These are phyloP conservation scores for Pseudopithomyces chartarum DNA, from an alignment of 2,329 filamentous ascomycete species.

Conservation along the genomic window DNA sequence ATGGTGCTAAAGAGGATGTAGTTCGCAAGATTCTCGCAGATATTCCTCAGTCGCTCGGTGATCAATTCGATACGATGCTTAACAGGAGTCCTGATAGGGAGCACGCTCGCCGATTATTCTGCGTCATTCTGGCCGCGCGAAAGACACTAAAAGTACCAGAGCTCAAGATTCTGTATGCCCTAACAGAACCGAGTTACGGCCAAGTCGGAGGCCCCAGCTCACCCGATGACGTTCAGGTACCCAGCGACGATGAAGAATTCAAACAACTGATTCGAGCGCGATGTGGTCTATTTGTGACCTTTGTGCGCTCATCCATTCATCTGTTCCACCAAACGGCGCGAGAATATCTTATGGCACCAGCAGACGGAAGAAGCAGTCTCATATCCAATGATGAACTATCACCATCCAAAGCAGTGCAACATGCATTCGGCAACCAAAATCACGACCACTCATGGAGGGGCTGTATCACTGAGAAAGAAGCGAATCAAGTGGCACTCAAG, in stretches of 20 bases:
- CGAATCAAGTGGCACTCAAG: background rate
- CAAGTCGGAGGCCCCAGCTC: background rate
- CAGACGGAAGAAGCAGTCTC: background rate
- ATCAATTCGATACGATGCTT: slow-evolving; percentile 6
- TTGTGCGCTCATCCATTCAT: slow-evolving; percentile 3
- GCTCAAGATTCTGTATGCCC: slow-evolving; percentile 2
- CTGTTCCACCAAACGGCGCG: slow-evolving; percentile 7
- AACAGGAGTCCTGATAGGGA: slow-evolving; percentile 1
- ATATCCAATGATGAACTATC: no score
- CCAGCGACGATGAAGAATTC: background rate
- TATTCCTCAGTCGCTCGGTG: slow-evolving; percentile 1
- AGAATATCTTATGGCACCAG: background rate
- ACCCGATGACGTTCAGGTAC: background rate
- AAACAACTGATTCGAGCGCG: slow-evolving; percentile 1
- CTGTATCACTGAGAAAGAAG: slow-evolving; percentile 1
- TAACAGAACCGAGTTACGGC: background rate
- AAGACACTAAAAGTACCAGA: slow-evolving; percentile 3
- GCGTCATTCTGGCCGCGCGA: slow-evolving; percentile 3
- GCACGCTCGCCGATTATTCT: slow-evolving; percentile 3
- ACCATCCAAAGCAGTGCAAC: background rate
- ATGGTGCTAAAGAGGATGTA: background rate
- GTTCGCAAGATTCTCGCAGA: background rate
- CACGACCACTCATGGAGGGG: background rate
- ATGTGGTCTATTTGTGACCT: slow-evolving; percentile 1
- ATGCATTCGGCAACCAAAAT: background rate